Conservation (phyloP, 805 yeast species). For the Cyberlindnera petersonii region DNA sequence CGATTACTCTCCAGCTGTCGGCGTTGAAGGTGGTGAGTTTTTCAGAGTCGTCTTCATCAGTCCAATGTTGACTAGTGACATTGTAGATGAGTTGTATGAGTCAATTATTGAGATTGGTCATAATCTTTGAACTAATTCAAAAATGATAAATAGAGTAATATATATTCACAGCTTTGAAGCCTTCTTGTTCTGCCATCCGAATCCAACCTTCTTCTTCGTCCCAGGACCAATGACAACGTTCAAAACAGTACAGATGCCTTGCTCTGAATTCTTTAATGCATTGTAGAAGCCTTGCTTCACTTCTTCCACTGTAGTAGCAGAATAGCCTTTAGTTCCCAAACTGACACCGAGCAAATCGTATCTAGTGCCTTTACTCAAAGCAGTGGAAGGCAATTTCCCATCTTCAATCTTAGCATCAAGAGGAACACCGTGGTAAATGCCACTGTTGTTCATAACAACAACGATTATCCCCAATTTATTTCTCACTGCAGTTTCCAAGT, state of each 20-base stretch:
- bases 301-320: constrained; percentile 40
- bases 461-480: constrained; percentile 49
- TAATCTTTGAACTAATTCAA: neutral
- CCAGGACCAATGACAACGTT: constrained; percentile 65
- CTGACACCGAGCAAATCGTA: constrained; percentile 55
- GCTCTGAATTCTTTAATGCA: constrained; percentile 32
- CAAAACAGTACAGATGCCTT: constrained; percentile 41
- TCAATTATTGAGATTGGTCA: constrained; percentile 37
- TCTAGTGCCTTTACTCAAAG: constrained; percentile 50
- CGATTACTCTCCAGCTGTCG: constrained; percentile 73
- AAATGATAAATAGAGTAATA: too few species aligned
- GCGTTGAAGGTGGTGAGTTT: constrained; percentile 64
- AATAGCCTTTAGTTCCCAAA: constrained; percentile 53
- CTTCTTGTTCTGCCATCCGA: constrained; percentile 66
- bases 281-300: constrained; percentile 32
- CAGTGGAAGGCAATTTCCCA: constrained; percentile 51
- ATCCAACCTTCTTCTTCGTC: constrained; percentile 47
- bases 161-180: constrained; percentile 19
- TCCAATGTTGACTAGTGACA: constrained; percentile 47
- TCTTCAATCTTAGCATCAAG: constrained; percentile 29
- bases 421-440: constrained; percentile 63
- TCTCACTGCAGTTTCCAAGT: constrained; percentile 65
- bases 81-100: constrained; percentile 42
- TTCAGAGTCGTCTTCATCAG: constrained; percentile 82
- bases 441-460: constrained; percentile 69